phyloP scores from a whole-genome alignment of 805 yeast species.

The Saturnispora diversa region DNA sequence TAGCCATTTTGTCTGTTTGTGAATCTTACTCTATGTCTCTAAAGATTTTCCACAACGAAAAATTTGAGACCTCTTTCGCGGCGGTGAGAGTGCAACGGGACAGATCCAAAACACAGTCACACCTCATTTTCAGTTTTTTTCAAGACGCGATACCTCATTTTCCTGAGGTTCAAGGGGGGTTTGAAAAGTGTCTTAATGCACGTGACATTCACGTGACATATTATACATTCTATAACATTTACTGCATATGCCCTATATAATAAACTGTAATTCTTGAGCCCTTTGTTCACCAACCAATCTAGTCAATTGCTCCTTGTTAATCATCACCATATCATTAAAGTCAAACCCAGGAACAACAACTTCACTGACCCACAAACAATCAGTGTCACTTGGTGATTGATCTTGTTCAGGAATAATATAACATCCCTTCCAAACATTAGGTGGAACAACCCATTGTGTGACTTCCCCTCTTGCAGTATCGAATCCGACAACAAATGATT shows the following conservation, averaged over 20 bases:
- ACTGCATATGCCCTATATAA: too few species aligned
- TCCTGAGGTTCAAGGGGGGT: conserved; percentile 2
- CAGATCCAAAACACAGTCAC: conserved; percentile 2
- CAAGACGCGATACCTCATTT: too few species aligned
- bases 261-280: conserved; percentile 21
- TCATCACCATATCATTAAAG: conserved; percentile 42
- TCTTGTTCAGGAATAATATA: conserved; percentile 34
- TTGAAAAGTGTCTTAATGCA: neutral
- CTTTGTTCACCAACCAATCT: conserved; percentile 32
- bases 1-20: conserved; percentile 58
- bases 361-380: conserved; percentile 43
- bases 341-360: conserved; percentile 59
- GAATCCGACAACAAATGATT: conserved; percentile 47
- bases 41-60: conserved; percentile 5
- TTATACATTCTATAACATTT: neutral
- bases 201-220: conserved; percentile 5
- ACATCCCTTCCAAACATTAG: conserved; percentile 51
- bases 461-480: conserved; percentile 39
- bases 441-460: conserved; percentile 58
- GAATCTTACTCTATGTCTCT: conserved; percentile 7
- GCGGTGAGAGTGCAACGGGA: neutral
- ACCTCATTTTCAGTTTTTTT: neutral
- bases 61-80: conserved; percentile 3
- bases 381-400: conserved; percentile 28
- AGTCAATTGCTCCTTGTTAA: conserved; percentile 30